Percentiles rank a stretch among this genome's conserved stretches.
Conservation (phyloP, 1,284 basidiomycete species). For the Taiwanofungus camphoratus region DNA sequence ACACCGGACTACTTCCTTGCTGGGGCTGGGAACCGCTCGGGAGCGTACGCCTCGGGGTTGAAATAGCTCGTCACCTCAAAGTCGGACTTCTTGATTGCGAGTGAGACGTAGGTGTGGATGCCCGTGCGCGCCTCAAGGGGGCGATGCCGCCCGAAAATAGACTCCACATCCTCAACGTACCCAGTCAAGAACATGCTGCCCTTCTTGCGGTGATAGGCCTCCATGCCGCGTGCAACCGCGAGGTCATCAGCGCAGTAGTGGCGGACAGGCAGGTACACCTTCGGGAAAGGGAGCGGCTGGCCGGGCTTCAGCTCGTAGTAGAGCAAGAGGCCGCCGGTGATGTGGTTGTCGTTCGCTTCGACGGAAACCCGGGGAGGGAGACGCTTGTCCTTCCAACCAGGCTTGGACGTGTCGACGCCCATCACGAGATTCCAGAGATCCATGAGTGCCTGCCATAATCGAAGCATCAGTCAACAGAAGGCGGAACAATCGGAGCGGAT, state of each 20-base stretch:
- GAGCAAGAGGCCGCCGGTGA: neutral
- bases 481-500: neutral
- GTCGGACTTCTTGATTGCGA: slow-evolving; percentile 3
- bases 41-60: slow-evolving; percentile 3
- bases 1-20: too few relatives aligned
- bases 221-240: slow-evolving; percentile 1
- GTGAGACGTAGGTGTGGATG: slow-evolving; percentile 4
- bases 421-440: slow-evolving; percentile 2
- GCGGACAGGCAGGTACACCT: slow-evolving; percentile 4
- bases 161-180: neutral
- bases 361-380: neutral
- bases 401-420: slow-evolving; percentile 1
- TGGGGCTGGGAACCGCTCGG: too few relatives aligned
- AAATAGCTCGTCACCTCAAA: slow-evolving; percentile 4
- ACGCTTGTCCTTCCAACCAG: neutral
- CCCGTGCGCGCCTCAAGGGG: slow-evolving; percentile 1
- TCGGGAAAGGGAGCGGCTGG: neutral
- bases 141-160: slow-evolving; percentile 2
- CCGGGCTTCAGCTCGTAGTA: slow-evolving; percentile 2
- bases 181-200: neutral
- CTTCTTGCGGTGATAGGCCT: neutral
- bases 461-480: neutral
- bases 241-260: slow-evolving; percentile 4
- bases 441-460: neutral
- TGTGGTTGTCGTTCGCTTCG: slow-evolving; percentile 1